Base-by-base conservation (phyloP, 1,139 yeast genomes). In the Candida pseudoviswanathii region DNA sequence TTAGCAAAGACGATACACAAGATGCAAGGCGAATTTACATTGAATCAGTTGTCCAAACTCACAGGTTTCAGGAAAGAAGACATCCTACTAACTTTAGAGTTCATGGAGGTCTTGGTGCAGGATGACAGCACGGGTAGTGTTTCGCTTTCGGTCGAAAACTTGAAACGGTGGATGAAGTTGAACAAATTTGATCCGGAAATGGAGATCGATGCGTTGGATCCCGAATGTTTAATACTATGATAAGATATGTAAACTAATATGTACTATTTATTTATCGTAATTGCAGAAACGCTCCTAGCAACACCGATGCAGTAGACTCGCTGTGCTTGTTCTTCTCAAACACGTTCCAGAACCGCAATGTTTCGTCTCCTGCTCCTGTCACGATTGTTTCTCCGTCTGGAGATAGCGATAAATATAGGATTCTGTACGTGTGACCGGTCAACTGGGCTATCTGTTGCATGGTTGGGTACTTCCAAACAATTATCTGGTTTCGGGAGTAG, bases 311-410 rank as follows among this genome's bases (percentile, higher is more conserved):
- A 25, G 85, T 83, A 16, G 80, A 81, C 41, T 73, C 77, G 52
- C 79, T 84, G 41, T 75, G 70, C 61, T 81, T 84, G 53, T 79
- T 82, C 65, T 86, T 89, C 53, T 89, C 96, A 69, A 89, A 91
- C 1, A 90, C 86, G 59, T 89, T 89, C 98, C 98, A 92, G 61
- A 91, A 89, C 58, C 98, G 70, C 51, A 94, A 71, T 0, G 99
- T 94, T 67, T 95, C 99, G 68, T 94, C 99, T 1, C 99, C 99
- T 1, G 99, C 98, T 0, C 99, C 99, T 0, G 99, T 92, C 2
- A 94, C 99, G n/a, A 94, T 87, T 0, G 98, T 90, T 55, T 89
- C 92, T 1, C 99, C 99, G 68, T 94, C 98, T 0, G 98, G 97
- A n/a, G 96, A 87, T 71, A 94, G 77, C 3, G 97, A 84, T 56